Evolutionary conservation across 768 basidiomycete species (phyloP).

Genomic region (Pisolithus orientalis): DNA sequence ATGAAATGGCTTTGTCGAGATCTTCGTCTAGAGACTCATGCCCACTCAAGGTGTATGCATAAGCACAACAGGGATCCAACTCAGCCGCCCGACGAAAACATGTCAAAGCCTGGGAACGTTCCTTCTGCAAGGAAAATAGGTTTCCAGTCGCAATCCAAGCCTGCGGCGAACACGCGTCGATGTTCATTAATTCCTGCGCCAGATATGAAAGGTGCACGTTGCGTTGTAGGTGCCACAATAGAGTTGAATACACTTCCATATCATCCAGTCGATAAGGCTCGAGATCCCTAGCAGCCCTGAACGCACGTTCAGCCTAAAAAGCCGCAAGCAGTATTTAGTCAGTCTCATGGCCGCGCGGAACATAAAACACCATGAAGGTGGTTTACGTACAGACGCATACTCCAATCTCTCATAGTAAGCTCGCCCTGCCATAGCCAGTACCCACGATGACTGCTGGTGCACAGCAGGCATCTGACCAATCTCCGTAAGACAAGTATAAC

Average conservation of each 20-base stretch:
- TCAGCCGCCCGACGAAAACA: conserved; percentile 91
- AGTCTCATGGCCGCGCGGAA: conserved; percentile 12
- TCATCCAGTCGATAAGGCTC: conserved; percentile 89
- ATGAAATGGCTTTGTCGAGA: conserved; percentile 83
- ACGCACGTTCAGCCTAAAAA: conserved; percentile 81
- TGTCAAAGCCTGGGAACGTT: conserved; percentile 86
- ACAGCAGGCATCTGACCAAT: conserved; percentile 68
- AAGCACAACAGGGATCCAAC: conserved; percentile 85
- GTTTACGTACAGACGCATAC: conserved; percentile 71
- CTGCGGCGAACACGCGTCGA: conserved; percentile 75
- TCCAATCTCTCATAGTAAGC: conserved; percentile 88
- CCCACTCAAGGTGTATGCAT: conserved; percentile 93
- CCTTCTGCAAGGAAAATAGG: conserved; percentile 90
- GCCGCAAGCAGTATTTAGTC: conserved; percentile 13
- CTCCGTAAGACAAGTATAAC: conserved; percentile 65
- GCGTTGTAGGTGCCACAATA: conserved; percentile 90
- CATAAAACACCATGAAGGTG: conserved; percentile 1
- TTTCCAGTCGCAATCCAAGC: conserved; percentile 98
- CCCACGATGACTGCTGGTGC: conserved; percentile 71
- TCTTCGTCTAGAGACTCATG: conserved; percentile 98
- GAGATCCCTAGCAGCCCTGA: conserved; percentile 69
- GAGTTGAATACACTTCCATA: conserved; percentile 95
- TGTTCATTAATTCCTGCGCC: conserved; percentile 85
- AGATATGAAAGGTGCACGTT: conserved; percentile 84
- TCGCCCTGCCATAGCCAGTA: conserved; percentile 76